Base-by-base conservation (phyloP, 257 asterid species). In the Ajuga chamaepitys region DNA sequence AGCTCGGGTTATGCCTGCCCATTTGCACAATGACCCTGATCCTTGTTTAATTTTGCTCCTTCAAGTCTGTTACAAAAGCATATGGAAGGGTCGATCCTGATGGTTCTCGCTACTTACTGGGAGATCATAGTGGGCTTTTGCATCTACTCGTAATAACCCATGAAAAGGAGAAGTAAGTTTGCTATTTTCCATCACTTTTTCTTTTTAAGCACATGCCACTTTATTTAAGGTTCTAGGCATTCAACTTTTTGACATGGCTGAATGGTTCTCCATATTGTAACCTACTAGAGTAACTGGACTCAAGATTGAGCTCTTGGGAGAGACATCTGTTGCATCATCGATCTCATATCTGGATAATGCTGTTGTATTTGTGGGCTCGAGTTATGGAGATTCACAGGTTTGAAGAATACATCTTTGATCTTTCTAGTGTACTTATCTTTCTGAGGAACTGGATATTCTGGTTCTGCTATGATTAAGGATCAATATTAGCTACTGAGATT, bases 381-480 rank as follows among this genome's bases (percentile, higher is more conserved):
- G 98, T 82, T 91, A 79, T 57, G 96, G 98, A 45, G 98, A 91
- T 77, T 91, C 98, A 52, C 98, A 88, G 96, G 98, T 81, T 46
- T 46, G 71, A 28, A 58, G 37, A 54, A 48, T 30, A 20, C 44
- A 41, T 58, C 64, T 14, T 28, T 37, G 55, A 12, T 59, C 18
- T 58, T 16, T 57, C 28, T 55, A 40, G 9, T 47, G 34, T 26
- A 51, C 13, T 40, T 30, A 47, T 58, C 3, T 47, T 34, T 46
- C 48, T 2, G 18, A 16, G 11, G 51, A 35, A 34, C 12, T 62
- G 4, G 35, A 13, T 28, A n/a, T 62, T 42, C 35, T 45, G 13
- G n/a, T 60, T 8, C 13, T 25, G 28, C 58, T 7, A 22, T 71
- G 18, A 32, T 44, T 4, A 37, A 32, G 46, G 54, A 66, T 7